Base-by-base conservation (phyloP, 306 rosid genomes). In the Pueraria montana region DNA sequence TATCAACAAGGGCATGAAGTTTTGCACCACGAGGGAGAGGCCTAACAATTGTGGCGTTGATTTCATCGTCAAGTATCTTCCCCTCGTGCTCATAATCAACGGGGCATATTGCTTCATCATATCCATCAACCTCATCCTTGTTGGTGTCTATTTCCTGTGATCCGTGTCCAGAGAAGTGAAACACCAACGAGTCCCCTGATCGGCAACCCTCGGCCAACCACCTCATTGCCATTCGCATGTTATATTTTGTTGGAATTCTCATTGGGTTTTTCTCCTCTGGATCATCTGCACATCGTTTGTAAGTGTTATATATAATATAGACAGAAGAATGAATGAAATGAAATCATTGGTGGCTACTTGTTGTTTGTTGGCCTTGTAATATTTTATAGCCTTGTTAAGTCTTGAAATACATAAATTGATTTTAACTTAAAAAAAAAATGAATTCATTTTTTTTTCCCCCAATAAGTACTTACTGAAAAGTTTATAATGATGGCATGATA, bases 151-250 rank as follows among this genome's bases (percentile, higher is more conserved):
- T 74, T 85, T 71, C 70, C 40, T 58, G 70, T 6, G 87, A 78
- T 65, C 92, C 96, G 32, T 90, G 96, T 49, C 96, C 96, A 11
- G 96, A 92, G 88, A 34, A 90, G 79, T 90, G 78, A 77, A 92
- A 86, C 58, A 90, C 90, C 80, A 92, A 52, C 6, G 96, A 92
- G 83, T 90, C 92, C 30, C 96, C 91, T 38, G 86, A 55, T 72
- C 65, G 82, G 75, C 89, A 77, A 34, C 91, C 96, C 14, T 87
- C 85, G 6, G 89, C 87, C 82, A 91, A 82, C 96, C 93, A 91
- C 80, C 77, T 63, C 84, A 91, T 46, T 21, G 93, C 90, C 85
- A 42, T 85, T 74, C 46, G 45, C 46, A 91, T 91, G 87, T 91
- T 91, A 46, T 86, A 40, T 21, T 69, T 90, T 45, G 96, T 91